Evolutionary conservation across 306 rosid genomes (phyloP).

Genomic region (Aeschynomene evenia): DNA sequence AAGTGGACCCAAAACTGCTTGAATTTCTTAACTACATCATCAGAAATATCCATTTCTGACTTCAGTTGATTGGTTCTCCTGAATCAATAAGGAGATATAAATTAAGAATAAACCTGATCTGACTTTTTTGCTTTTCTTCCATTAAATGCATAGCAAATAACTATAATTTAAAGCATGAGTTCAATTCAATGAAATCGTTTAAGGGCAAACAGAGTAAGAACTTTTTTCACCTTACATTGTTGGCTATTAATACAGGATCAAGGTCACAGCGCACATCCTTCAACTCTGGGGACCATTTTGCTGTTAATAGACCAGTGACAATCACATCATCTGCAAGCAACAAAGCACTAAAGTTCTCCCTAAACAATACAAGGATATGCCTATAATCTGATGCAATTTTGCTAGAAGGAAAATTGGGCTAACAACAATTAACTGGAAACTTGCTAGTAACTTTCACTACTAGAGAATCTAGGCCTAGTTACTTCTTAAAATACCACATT

Average conservation of each 20-base stretch:
- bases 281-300: constrained; percentile 93
- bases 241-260: constrained; percentile 84
- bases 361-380: neutral
- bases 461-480: neutral
- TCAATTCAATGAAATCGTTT: constrained; percentile 16
- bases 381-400: neutral
- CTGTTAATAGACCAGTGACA: constrained; percentile 84
- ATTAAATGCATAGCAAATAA: constrained; percentile 17
- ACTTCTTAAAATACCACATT: constrained; percentile 6
- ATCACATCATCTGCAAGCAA: constrained; percentile 68
- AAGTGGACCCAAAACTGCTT: constrained; percentile 71
- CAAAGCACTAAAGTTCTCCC: constrained; percentile 2
- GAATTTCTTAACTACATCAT: constrained; percentile 58
- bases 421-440: neutral
- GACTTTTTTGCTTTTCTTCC: constrained; percentile 10
- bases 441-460: constrained; percentile 14
- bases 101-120: neutral
- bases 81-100: constrained; percentile 23
- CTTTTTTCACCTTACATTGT: constrained; percentile 66
- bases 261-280: constrained; percentile 96
- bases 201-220: constrained; percentile 16
- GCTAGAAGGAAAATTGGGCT: neutral
- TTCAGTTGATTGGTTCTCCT: constrained; percentile 90
- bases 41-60: constrained; percentile 69
- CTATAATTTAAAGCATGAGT: constrained; percentile 11